These are phyloP conservation scores for Saturnispora ahearnii DNA, from an alignment of 805 yeast species.

Conservation along the genomic window DNA sequence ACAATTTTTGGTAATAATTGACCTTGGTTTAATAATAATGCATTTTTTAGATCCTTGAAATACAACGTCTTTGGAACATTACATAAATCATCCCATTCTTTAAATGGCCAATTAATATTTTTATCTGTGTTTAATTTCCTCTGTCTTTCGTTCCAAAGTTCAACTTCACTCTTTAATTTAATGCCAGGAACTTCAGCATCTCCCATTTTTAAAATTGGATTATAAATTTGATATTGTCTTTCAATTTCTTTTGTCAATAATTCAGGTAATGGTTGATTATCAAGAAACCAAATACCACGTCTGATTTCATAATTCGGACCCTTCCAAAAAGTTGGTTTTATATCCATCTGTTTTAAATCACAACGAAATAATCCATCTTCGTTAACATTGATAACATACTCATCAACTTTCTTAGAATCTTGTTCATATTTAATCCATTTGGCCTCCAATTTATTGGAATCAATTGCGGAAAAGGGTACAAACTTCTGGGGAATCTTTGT, in stretches of 20 bases:
- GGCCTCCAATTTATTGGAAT: conserved; percentile 52
- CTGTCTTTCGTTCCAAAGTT: conserved; percentile 25
- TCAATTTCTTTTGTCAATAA: conserved; percentile 51
- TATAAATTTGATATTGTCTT: conserved; percentile 34
- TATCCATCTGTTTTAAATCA: conserved; percentile 41
- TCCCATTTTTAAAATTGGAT: conserved; percentile 11
- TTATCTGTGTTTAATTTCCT: background rate
- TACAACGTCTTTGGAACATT: conserved; percentile 22
- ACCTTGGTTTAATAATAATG: conserved; percentile 21
- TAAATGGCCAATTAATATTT: conserved; percentile 22
- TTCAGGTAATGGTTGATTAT: conserved; percentile 42
- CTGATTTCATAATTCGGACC: conserved; percentile 81
- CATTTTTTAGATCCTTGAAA: conserved; percentile 19
- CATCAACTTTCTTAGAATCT: conserved; percentile 1
- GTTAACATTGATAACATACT: conserved; percentile 46
- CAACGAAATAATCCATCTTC: conserved; percentile 78
- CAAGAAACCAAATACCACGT: conserved; percentile 77
- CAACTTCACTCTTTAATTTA: conserved; percentile 18
- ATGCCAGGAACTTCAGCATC: conserved; percentile 8
- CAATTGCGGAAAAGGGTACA: conserved; percentile 55
- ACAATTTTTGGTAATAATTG: conserved; percentile 22
- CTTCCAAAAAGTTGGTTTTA: conserved; percentile 76
- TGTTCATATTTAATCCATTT: conserved; percentile 27
- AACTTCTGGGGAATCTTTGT: conserved; percentile 48
- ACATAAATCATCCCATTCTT: conserved; percentile 18